Percentiles rank a stretch among this genome's conserved stretches.
These are phyloP conservation scores for Fusarium kyushuense DNA, from an alignment of 2,329 filamentous ascomycete species.

Conservation along the genomic window DNA sequence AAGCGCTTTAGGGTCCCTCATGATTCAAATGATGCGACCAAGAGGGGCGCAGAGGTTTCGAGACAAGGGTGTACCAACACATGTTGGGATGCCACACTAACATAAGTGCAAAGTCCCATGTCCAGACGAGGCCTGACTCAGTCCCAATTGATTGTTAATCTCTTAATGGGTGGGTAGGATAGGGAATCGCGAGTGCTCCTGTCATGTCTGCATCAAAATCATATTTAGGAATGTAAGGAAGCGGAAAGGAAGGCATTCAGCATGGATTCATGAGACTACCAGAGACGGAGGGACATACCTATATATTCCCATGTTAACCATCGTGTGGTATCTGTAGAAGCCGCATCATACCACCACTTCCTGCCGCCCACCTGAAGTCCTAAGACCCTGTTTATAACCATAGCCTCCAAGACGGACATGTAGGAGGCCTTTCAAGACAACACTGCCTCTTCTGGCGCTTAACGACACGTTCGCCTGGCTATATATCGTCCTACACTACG, in stretches of 20 bases:
- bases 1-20: constrained; percentile 14
- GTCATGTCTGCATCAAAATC: neutral
- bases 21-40: constrained; percentile 14
- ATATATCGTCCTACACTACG: constrained; percentile 30
- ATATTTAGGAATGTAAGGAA: neutral
- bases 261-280: constrained; percentile 4
- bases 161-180: neutral
- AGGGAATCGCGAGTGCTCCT: neutral
- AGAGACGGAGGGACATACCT: constrained; percentile 5
- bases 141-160: no score
- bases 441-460: constrained; percentile 30
- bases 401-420: constrained; percentile 5
- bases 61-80: constrained; percentile 28
- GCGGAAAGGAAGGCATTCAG: neutral
- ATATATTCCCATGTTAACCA: neutral
- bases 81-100: neutral
- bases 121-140: neutral
- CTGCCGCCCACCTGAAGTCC: constrained; percentile 32
- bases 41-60: constrained; percentile 31
- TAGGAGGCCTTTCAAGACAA: constrained; percentile 19
- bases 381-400: constrained; percentile 25
- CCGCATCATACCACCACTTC: neutral
- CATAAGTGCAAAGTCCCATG: neutral
- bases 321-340: neutral
- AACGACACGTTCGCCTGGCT: constrained; percentile 1